Base-by-base conservation (phyloP, 2,329 filamentous ascomycete species). In the Sordariomycetes sp. region DNA sequence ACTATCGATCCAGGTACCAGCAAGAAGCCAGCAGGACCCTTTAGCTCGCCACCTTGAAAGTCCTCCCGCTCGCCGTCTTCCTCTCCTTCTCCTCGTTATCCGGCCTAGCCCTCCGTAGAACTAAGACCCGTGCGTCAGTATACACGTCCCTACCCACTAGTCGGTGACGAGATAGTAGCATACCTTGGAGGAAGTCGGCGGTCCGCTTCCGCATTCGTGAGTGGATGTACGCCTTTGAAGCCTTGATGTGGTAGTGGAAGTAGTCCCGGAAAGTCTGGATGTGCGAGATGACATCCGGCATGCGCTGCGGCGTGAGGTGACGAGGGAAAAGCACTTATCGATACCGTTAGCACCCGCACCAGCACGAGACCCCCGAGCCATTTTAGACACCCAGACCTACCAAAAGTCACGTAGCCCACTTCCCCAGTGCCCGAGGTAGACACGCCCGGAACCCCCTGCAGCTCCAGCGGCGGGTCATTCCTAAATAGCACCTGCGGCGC, bases 201-300 rank as follows among this genome's bases (percentile, higher is more conserved):
- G 95, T 99, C 72, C 94, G 85, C 78, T 93, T 90, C 70, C 94
- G 87, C 94, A 99, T 99, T 68, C 95, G 85, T 37, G 92, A 95
- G 80, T 99, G 94, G 64, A 99, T 99, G 69, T 97, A 99, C 57
- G 95, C 94, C 80, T 99, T 99, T 62, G 92, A 97, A 34, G 94
- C 95, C 77, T 99, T 99, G 76, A 99, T 99, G 74, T 99, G 94
- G 73, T 99, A 99, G 74, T 99, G 94, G 80, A 99, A 99, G 75
- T 99, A 99, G 71, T 99, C 94, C 64, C 94, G 89, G 89, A 99
- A 99, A 16, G 94, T 99, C 76, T 99, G 95, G 67, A 99, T 97
- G 72, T 99, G 95, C 55, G 92, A 97, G 65, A 99, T 99, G 70
- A 95, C 92, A 64, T 97, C 92, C 61, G 89, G 87, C 76, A 95